Base-by-base conservation (phyloP, 306 rosid genomes). In the Fagus crenata region DNA sequence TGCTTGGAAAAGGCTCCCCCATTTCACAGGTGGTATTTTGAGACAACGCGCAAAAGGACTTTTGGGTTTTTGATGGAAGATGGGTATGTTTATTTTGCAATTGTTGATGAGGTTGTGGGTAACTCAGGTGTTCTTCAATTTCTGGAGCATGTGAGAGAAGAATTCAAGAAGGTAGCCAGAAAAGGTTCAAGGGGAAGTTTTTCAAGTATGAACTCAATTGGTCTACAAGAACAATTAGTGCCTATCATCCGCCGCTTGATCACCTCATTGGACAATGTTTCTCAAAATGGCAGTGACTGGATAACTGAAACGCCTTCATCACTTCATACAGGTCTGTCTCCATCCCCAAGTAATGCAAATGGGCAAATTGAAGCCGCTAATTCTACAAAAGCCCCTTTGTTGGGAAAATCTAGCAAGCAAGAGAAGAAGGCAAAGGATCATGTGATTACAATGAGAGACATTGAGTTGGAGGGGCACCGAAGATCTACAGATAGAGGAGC, bases 381-480 rank as follows among this genome's bases (percentile, higher is more conserved):
- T 86, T 91, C 97, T 82, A 93, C 98, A 4, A 89, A 91, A 74
- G 93, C 93, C 74, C 98, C 97, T 51, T 77, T 91, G 59, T 82
- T 93, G 77, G 98, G 97, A 67, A 93, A 91, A 73, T 64, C 89
- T 53, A 87, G 59, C 85, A 89, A 87, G 80, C 91, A 87, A 74
- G 97, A 92, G 72, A 93, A 90, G 89, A 93, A 93, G 84, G 87
- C 85, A 8, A 89, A 89, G 82, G 96, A 91, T 82, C 95, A 91
- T 75, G 90, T 84, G 75, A 89, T 88, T 77, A 78, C 83, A 31
- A 86, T 88, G 90, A 85, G 96, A 86, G 97, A 88, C 49, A 78
- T 85, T 36, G 96, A 91, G 81, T 81, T 83, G 87, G 98, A 87
- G 79, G 97, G 91, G 81, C 88, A 83, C 55, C 68, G 86, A 22